These are phyloP conservation scores for Schwanniomyces etchellsii DNA, from an alignment of 1,139 yeast species.

Conservation along the genomic window DNA sequence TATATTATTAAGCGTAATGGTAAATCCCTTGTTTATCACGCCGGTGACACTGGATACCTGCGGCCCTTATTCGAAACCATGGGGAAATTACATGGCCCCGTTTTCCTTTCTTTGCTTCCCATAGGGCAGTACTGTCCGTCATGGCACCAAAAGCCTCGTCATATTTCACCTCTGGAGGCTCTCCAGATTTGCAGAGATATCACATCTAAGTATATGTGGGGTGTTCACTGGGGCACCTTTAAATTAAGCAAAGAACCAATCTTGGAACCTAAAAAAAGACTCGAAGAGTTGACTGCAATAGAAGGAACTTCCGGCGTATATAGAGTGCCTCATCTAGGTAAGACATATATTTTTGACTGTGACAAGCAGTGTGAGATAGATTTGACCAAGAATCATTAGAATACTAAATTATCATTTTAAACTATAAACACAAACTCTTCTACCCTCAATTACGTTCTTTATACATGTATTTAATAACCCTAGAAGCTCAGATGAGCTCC, in stretches of 20 bases:
- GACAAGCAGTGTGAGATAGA: constrained; percentile 8
- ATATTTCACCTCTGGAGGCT: constrained; percentile 78
- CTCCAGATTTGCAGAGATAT: constrained; percentile 61
- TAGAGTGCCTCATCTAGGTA: constrained; percentile 38
- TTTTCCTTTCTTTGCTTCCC: constrained; percentile 70
- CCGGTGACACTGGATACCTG: constrained; percentile 92
- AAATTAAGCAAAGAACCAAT: constrained; percentile 83
- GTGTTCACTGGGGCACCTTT: constrained; percentile 97
- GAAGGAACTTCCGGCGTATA: constrained; percentile 16
- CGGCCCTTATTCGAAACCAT: constrained; percentile 63
- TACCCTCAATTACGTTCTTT: no score
- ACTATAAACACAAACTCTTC: no score
- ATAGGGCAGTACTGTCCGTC: constrained; percentile 94
- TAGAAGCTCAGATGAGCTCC: no score
- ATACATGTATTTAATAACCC: no score
- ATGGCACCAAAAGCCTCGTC: constrained; percentile 91
- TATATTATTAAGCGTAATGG: constrained; percentile 63
- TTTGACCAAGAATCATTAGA: no score
- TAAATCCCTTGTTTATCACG: constrained; percentile 74
- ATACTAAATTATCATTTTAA: no score
- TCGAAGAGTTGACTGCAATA: constrained; percentile 19
- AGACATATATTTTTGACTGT: constrained; percentile 34
- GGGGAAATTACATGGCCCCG: constrained; percentile 57
- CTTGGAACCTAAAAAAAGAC: constrained; percentile 62
- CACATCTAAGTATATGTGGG: constrained; percentile 59